A percentile compares a stretch with the other conserved stretches of the same genome.
phyloP scores from a whole-genome alignment of 345 rosid species.

The Salix caprea region DNA sequence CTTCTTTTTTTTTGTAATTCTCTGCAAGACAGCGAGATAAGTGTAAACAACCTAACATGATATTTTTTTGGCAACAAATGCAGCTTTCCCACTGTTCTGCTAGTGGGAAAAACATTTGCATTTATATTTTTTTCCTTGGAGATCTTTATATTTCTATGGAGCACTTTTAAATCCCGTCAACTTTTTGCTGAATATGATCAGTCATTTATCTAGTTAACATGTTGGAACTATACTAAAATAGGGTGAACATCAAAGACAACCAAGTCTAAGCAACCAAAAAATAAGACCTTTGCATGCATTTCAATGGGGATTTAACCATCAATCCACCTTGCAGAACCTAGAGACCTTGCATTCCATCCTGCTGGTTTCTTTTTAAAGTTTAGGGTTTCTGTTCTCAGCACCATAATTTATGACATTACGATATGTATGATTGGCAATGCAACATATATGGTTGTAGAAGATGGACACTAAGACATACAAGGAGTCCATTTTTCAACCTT shows the following conservation, averaged over 20 bases:
- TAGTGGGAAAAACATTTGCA: neutral
- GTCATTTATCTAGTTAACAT: neutral
- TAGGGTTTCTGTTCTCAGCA: neutral
- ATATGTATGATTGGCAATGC: neutral
- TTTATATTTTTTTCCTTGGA: neutral
- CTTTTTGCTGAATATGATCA: neutral
- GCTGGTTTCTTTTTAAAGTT: neutral
- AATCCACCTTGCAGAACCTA: neutral
- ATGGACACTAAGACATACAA: neutral
- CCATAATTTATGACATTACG: neutral
- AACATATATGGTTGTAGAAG: neutral
- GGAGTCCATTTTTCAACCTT: neutral
- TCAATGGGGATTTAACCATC: neutral
- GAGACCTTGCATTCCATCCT: neutral
- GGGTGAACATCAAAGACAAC: neutral
- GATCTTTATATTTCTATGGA: neutral
- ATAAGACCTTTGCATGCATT: neutral
- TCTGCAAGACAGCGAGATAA: neutral
- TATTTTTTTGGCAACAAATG: neutral
- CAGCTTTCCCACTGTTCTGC: neutral
- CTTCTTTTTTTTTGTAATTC: neutral
- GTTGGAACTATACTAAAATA: neutral
- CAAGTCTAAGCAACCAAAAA: neutral
- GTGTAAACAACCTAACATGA: neutral
- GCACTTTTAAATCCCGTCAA: neutral